These are phyloP conservation scores for Acanthamoeba triangularis DNA, from an alignment of 208 protist species.

Conservation along the genomic window DNA sequence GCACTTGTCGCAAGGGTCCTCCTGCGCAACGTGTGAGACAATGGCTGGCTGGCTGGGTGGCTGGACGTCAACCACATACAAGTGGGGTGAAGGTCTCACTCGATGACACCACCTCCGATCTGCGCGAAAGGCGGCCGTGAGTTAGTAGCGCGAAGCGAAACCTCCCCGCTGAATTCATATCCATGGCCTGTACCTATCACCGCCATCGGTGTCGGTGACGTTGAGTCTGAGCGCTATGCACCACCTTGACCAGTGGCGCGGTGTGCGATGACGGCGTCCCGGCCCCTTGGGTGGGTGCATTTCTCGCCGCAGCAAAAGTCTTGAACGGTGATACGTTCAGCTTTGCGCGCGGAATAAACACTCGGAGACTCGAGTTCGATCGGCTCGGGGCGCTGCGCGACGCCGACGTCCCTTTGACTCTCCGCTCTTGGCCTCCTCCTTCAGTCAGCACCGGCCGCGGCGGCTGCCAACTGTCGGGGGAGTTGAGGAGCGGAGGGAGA, in stretches of 20 bases:
- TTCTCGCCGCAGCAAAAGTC: neutral
- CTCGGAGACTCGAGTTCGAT: neutral
- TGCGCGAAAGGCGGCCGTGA: conserved; percentile 18
- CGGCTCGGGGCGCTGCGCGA: neutral
- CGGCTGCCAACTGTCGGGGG: too few species aligned
- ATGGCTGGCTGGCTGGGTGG: neutral
- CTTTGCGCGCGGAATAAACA: conserved; percentile 18
- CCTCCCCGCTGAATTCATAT: conserved; percentile 11
- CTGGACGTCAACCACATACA: neutral
- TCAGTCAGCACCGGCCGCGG: too few species aligned
- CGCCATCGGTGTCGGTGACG: neutral
- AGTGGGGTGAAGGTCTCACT: conserved; percentile 43
- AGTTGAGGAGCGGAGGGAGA: too few species aligned
- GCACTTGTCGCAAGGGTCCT: neutral
- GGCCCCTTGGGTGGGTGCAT: neutral
- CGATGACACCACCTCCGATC: neutral
- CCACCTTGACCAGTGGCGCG: too few species aligned
- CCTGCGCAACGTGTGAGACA: neutral
- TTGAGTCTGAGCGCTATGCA: too few species aligned
- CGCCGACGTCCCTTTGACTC: neutral
- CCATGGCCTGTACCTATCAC: neutral
- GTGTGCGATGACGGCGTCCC: too few species aligned
- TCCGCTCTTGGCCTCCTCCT: neutral
- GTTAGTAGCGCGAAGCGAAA: conserved; percentile 34
- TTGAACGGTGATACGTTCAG: neutral